Evolutionary conservation across 768 basidiomycete species (phyloP), one percentile per base, ranked within the genome.

Genomic region (Pulveroboletus sp.): DNA sequence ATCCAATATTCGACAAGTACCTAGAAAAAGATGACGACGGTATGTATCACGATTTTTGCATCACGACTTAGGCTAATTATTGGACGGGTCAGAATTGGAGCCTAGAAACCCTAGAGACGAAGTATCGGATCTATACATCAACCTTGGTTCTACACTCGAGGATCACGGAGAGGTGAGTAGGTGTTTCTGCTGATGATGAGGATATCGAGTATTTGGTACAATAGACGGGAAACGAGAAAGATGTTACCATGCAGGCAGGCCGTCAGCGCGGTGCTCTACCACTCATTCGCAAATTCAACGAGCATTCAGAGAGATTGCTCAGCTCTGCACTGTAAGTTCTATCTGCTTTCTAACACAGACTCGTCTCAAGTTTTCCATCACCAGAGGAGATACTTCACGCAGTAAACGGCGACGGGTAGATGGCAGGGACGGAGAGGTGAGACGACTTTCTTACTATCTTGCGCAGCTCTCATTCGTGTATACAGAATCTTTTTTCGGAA

Each of bases 21-120:
- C 71, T 99, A n/a, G 93, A 94, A 67, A 87, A 84, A 60, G 92
- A 94, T 31, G 97, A 99, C 59, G 93, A 97, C 64, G 92, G 92
- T 92, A 60, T 32, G 80, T 64, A 21, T 39, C 42, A 11, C 21
- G 13, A 7, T 24, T 23, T n/a, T 40, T 16, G 45, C 12, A 20
- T 43, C 40, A 17, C 2, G 4, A 39, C 25, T 9, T 4, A 29
- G 9, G 8, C 8, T 29, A 9, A 29, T 29, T 29, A 2, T 46
- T 4, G 10, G 14, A 16, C 14, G 8, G 29, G 33, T 20, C 60
- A 94, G 89, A 83, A 46, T 60, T 93, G 50, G 90, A 92, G 61
- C 94, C 94, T 16, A 79, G 84, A 49, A 76, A 83, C 13, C 75
- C 78, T 44, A 76, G 83, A 24, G 74, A 77, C n/a, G 82, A 83